Conservation (phyloP, 768 basidiomycete genomes). For the Amanita subjunquillea region DNA sequence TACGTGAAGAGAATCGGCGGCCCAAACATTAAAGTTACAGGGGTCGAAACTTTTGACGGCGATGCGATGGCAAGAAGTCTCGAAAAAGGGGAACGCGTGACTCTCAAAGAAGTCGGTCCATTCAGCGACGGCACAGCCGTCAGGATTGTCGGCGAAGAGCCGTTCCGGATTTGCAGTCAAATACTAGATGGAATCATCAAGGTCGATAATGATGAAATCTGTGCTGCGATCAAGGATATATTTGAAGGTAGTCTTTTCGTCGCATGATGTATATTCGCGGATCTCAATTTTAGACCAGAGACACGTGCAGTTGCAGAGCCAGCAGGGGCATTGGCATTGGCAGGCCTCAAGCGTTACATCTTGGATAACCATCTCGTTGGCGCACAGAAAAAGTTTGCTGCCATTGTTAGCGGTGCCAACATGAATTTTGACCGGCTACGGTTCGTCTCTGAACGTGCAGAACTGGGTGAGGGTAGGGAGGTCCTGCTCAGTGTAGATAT, state of each 20-base stretch:
- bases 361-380: slow-evolving; percentile 71
- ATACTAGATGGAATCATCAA: slow-evolving; percentile 76
- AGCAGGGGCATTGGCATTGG: slow-evolving; percentile 86
- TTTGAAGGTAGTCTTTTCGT: slow-evolving; percentile 65
- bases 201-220: slow-evolving; percentile 92
- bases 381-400: slow-evolving; percentile 82
- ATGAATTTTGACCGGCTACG: slow-evolving; percentile 97
- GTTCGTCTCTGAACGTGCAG: slow-evolving; percentile 98
- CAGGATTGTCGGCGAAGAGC: slow-evolving; percentile 88
- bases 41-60: slow-evolving; percentile 91
- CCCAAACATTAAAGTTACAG: slow-evolving; percentile 71
- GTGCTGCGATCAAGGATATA: slow-evolving; percentile 97
- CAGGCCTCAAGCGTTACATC: slow-evolving; percentile 87
- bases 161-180: slow-evolving; percentile 84
- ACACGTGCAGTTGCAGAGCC: slow-evolving; percentile 96
- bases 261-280: not conserved
- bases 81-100: slow-evolving; percentile 70
- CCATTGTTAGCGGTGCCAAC: slow-evolving; percentile 90
- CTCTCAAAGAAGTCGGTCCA: slow-evolving; percentile 83
- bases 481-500: slow-evolving; percentile 91
- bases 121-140: slow-evolving; percentile 98
- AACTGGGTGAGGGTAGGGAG: slow-evolving; percentile 92
- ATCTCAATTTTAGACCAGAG: slow-evolving; percentile 35
- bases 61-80: slow-evolving; percentile 90
- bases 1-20: slow-evolving; percentile 91